Percentiles rank a stretch among this genome's conserved stretches.
Evolutionary conservation across 2,329 filamentous ascomycete genomes (phyloP).

Genomic region (Dothideomycetes sp.): DNA sequence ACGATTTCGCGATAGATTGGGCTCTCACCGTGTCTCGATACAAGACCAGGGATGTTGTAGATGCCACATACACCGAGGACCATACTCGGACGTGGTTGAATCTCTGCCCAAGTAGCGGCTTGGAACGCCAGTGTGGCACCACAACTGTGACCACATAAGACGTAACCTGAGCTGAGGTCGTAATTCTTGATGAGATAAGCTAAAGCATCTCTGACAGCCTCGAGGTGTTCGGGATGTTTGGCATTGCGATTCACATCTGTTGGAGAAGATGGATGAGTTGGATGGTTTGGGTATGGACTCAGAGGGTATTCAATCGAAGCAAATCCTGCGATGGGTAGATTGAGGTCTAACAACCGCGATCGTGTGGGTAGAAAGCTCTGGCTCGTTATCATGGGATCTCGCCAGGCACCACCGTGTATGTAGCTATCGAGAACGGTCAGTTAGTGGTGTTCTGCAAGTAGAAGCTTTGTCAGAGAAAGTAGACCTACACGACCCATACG

Average conservation of each 20-base stretch:
- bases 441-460: conserved; percentile 11
- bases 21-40: conserved; percentile 36
- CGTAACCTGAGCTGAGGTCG: conserved; percentile 36
- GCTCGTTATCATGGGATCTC: conserved; percentile 35
- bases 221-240: conserved; percentile 51
- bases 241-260: conserved; percentile 40
- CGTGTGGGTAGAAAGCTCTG: too few species aligned
- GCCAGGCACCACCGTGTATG: conserved; percentile 44
- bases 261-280: conserved; percentile 38
- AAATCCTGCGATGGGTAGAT: conserved; percentile 45
- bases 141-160: conserved; percentile 54
- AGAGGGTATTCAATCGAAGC: conserved; percentile 58
- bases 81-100: conserved; percentile 36
- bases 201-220: conserved; percentile 47
- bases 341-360: too few species aligned
- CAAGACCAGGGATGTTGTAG: conserved; percentile 53
- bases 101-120: conserved; percentile 22
- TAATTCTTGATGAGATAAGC: conserved; percentile 41
- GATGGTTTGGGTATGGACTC: conserved; percentile 40
- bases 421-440: conserved; percentile 24
- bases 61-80: conserved; percentile 58
- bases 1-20: conserved; percentile 50
- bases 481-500: conserved; percentile 29
- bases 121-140: conserved; percentile 58
- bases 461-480: neutral